Base-by-base conservation (phyloP, 2,329 filamentous ascomycete genomes). In the Botrytis deweyae region DNA sequence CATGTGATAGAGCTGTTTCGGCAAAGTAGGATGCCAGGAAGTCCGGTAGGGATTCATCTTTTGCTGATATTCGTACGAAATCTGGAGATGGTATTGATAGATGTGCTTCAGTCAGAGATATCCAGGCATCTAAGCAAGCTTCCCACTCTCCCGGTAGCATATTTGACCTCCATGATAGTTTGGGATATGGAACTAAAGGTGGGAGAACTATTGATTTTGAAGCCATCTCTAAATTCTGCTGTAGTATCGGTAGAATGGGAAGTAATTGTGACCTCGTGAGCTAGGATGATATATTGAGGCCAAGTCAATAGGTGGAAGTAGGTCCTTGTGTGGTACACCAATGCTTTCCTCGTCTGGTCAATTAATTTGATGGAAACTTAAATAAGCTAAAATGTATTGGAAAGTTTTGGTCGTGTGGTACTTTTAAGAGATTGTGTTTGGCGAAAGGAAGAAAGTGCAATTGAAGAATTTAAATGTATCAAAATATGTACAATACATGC, bases 111-210 rank as follows among this genome's bases (percentile, higher is more conserved):
- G 89, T 84, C 10, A 97, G 86, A 18, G 88, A 84, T 29, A 90
- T 84, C 94, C 94, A 98, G 52, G 93, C 91, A 76, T 92, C 88
- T 65, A 97, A 84, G 81, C 92, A 94, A 46, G 88, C 86, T 76
- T 91, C 87, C 94, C 94, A 97, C 83, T 97, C 93, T 69, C 87
- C 83, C 5, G 89, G 83, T 58, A 87, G 85, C 74, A 97, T 87
- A 77, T 88, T 87, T 77, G 88, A 87, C 79, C 90, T 90, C 84
- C 94, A 90, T 72, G 85, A 84, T 49, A 88, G 84, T 75, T 91
- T 87, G 29, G 95, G 95, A 78, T 96, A 94, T 33, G 92, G 88
- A 73, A 92, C 94, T 82, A 98, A 87, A 49, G 90, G 87, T 61
- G 94, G 94, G 67, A 95, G 84, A 72, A 84, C 80, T 52, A 73